A percentile compares a stretch with the other conserved stretches of the same genome.
Conservation (phyloP, 306 rosid genomes). For the Cucurbita ficifolia region DNA sequence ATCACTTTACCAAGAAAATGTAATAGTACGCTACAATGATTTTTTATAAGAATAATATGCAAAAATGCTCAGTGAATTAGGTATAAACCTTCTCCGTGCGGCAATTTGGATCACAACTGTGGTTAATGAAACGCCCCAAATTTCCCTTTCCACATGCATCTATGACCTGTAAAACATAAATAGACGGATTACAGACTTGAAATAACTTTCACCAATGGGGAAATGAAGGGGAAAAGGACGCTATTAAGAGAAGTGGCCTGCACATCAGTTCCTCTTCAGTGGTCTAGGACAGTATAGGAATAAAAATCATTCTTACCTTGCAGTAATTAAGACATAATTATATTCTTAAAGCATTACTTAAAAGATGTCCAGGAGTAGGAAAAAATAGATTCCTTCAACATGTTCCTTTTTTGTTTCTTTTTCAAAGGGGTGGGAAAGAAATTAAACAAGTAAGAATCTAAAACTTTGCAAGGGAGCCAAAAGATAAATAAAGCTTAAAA, state of each 20-base stretch:
- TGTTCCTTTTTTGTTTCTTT: not conserved
- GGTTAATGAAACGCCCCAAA: slow-evolving; percentile 97
- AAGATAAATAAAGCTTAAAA: not conserved
- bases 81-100: slow-evolving; percentile 81
- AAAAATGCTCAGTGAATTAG: not conserved
- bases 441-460: not conserved
- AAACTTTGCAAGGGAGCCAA: not conserved
- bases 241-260: not conserved
- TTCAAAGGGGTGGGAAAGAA: not conserved
- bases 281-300: not conserved
- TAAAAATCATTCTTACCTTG: not conserved
- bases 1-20: not conserved
- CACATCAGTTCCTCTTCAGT: not conserved
- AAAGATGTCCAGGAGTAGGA: not conserved
- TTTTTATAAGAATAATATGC: not conserved
- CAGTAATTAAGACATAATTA: not conserved
- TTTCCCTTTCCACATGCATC: slow-evolving; percentile 99
- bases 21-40: not conserved
- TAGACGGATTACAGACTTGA: not conserved
- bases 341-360: not conserved
- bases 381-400: not conserved
- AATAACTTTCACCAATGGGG: not conserved
- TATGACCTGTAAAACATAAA: slow-evolving; percentile 49
- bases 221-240: not conserved
- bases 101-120: slow-evolving; percentile 96